Percentiles rank a stretch among this genome's conserved stretches.
Conservation (phyloP, 176 grass and related monocot species). For the Aegilops speltoides region DNA sequence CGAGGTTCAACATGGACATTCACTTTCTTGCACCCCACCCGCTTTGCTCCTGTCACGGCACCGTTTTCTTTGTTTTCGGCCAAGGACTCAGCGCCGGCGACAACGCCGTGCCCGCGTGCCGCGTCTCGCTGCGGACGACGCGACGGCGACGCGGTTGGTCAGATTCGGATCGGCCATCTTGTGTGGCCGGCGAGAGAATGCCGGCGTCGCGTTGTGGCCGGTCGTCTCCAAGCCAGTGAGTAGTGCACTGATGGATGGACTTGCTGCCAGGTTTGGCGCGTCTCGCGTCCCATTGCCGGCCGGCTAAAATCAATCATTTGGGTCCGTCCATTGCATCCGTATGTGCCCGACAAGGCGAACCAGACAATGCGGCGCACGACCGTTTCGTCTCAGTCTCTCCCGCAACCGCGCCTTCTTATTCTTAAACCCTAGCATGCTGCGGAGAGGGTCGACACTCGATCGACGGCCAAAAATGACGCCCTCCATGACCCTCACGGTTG, state of each 20-base stretch:
- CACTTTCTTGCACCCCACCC: constrained; percentile 8
- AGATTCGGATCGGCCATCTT: neutral
- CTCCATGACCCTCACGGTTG: neutral
- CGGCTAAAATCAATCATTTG: too few species aligned
- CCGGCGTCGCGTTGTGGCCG: neutral
- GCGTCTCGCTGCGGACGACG: neutral
- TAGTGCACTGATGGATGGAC: too few species aligned
- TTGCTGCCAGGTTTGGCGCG: too few species aligned
- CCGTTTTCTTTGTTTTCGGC: neutral
- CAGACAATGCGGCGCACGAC: neutral
- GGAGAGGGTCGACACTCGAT: too few species aligned
- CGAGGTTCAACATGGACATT: neutral
- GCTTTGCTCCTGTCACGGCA: neutral
- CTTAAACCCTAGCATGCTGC: neutral
- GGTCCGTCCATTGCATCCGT: neutral
- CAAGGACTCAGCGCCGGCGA: neutral
- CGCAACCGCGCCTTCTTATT: neutral
- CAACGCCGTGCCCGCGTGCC: neutral
- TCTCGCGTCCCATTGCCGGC: too few species aligned
- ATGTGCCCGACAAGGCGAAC: neutral
- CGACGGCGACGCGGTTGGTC: neutral
- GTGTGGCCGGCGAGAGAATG: neutral
- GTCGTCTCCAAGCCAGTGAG: neutral
- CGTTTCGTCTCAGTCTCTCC: neutral
- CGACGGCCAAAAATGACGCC: neutral